Conservation (phyloP, 352 stramenopile genomes). For the Globisporangium lucens region DNA sequence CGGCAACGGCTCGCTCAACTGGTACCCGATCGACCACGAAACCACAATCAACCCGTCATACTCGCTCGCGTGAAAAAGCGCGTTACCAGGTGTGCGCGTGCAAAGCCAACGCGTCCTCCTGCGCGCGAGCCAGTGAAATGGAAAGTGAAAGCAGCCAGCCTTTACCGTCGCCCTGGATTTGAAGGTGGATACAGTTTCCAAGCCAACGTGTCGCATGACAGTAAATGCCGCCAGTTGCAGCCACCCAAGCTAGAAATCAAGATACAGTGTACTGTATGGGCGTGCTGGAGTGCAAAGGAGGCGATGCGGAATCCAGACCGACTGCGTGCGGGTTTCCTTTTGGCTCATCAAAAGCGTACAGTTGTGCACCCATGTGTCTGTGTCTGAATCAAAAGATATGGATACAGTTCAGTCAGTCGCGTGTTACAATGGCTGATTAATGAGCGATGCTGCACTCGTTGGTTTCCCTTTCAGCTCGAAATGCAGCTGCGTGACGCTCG, state of each 20-base stretch:
- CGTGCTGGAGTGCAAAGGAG: too few relatives aligned
- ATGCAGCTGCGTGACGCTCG: neutral
- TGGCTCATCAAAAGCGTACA: too few relatives aligned
- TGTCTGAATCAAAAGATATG: too few relatives aligned
- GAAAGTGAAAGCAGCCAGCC: neutral
- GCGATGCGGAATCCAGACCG: too few relatives aligned
- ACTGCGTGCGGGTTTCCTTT: too few relatives aligned
- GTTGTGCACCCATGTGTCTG: too few relatives aligned
- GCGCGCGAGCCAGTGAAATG: neutral
- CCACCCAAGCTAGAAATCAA: too few relatives aligned
- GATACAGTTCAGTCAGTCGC: too few relatives aligned
- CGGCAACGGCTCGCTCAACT: neutral
- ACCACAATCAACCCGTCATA: slow-evolving; percentile 3
- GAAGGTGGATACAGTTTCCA: neutral
- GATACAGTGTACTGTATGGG: too few relatives aligned
- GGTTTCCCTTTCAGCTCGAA: neutral
- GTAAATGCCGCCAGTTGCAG: neutral
- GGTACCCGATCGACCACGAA: slow-evolving; percentile 9
- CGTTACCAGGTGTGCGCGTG: neutral
- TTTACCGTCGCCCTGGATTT: neutral
- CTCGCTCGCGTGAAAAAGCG: neutral
- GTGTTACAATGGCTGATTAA: too few relatives aligned
- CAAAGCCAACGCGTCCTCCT: neutral
- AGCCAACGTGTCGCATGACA: neutral
- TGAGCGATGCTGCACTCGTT: neutral